These are phyloP conservation scores for Porpolomopsis calyptriformis DNA, from an alignment of 768 basidiomycete genomes.

Conservation along the genomic window DNA sequence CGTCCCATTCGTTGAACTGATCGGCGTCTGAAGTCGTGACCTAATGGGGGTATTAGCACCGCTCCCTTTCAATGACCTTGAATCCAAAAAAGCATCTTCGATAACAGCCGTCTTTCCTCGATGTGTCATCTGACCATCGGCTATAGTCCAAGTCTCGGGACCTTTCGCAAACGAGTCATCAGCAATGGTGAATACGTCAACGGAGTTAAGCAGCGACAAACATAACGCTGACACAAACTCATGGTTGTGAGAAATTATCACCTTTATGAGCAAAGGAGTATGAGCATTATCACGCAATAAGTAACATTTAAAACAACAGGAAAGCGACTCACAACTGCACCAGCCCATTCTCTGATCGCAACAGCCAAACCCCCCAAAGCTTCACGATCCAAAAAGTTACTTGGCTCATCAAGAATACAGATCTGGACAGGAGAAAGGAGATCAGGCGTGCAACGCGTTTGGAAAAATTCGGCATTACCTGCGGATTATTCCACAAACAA, in stretches of 20 bases:
- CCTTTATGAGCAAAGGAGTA: slow-evolving; percentile 30
- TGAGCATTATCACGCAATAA: slow-evolving; percentile 9
- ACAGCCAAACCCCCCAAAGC: slow-evolving; percentile 90
- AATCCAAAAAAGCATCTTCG: slow-evolving; percentile 73
- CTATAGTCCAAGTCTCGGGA: slow-evolving; percentile 92
- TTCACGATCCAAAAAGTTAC: slow-evolving; percentile 96
- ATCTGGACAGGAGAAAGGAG: slow-evolving; percentile 29
- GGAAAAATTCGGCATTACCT: slow-evolving; percentile 33
- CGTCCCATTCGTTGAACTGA: slow-evolving; percentile 59
- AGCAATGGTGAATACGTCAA: slow-evolving; percentile 10
- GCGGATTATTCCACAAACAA: slow-evolving; percentile 93
- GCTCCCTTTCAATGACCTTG: slow-evolving; percentile 60
- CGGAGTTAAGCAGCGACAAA: slow-evolving; percentile 28
- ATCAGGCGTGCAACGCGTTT: slow-evolving; percentile 4
- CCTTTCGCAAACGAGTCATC: slow-evolving; percentile 34
- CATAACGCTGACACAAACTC: slow-evolving; percentile 80
- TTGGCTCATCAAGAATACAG: slow-evolving; percentile 80
- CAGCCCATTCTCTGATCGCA: slow-evolving; percentile 91
- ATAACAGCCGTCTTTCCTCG: slow-evolving; percentile 81
- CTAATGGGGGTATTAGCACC: slow-evolving; percentile 59
- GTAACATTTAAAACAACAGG: background rate
- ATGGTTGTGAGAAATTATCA: slow-evolving; percentile 94
- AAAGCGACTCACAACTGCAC: slow-evolving; percentile 61
- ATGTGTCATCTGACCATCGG: slow-evolving; percentile 72
- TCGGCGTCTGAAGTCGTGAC: slow-evolving; percentile 62